Evolutionary conservation across 371 early-diverging fungal species (phyloP).

Genomic region (Rhizopus arrhizus): DNA sequence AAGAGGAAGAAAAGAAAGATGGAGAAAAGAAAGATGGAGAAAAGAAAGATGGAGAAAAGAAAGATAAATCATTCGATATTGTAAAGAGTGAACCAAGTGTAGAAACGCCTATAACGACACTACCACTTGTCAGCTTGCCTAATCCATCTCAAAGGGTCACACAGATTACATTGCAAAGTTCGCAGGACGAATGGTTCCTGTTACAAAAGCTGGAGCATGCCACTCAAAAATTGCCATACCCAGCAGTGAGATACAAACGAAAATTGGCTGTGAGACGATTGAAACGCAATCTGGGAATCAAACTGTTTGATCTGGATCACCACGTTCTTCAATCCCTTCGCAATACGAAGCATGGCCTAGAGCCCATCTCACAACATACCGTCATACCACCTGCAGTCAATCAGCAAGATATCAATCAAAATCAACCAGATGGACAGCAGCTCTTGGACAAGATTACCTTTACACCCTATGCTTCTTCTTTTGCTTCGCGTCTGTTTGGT

Average conservation of each 20-base stretch:
- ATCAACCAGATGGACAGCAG: slow-evolving; percentile 5
- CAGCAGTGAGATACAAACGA: slow-evolving; percentile 64
- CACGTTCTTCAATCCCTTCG: slow-evolving; percentile 44
- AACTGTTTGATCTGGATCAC: slow-evolving; percentile 64
- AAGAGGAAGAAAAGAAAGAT: not conserved
- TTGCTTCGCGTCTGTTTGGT: slow-evolving; percentile 76
- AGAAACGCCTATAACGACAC: not conserved
- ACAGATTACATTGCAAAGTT: slow-evolving; percentile 4
- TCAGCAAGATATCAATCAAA: slow-evolving; percentile 16
- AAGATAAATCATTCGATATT: not conserved
- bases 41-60: not conserved
- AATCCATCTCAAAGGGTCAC: too few relatives aligned
- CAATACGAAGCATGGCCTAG: slow-evolving; percentile 17
- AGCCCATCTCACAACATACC: slow-evolving; percentile 42
- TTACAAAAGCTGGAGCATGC: slow-evolving; percentile 60
- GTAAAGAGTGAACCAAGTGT: not conserved
- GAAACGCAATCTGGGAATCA: slow-evolving; percentile 65
- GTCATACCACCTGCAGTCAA: slow-evolving; percentile 27
- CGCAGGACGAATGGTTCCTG: slow-evolving; percentile 64
- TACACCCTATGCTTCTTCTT: slow-evolving; percentile 70
- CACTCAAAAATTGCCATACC: slow-evolving; percentile 44
- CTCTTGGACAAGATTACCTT: slow-evolving; percentile 32
- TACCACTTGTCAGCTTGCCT: too few relatives aligned
- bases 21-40: not conserved
- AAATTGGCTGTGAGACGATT: slow-evolving; percentile 67